Base-by-base conservation (phyloP, 176 grass and related monocot genomes). In the Carex myosuroides region DNA sequence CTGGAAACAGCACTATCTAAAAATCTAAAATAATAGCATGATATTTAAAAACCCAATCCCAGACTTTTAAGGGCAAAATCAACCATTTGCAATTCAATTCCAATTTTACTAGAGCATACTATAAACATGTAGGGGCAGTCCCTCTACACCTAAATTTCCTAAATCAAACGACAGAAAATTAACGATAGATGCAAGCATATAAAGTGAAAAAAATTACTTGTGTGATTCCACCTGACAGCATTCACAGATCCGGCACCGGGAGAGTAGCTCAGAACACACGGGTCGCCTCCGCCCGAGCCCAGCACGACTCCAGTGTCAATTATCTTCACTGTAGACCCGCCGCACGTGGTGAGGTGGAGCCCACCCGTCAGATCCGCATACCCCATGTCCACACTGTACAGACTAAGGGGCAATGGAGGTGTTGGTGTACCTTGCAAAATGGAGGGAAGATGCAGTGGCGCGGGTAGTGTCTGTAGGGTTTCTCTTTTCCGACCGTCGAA, bases 221-320 rank as follows among this genome's bases (percentile, higher is more conserved):
- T 95, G 62, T 99, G 93, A 79, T 99, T 95, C 96, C 96, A 99
- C 80, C 91, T 90, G 85, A 94, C 91, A 80, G 88, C 86, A 89
- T 92, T 99, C 69, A 95, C 89, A 62, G 88, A 83, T 7, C 80
- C 86, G 3, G 86, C 82, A 0, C 88, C 59, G 9, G 96, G 93
- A 29, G 91, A 42, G 85, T 99, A 99, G 80, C 88, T 94, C 46
- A 99, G 92, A 18, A 93, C 86, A 85, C 92, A 99, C 48, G 96
- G 96, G 66, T 99, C 92, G 83, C 96, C 91, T 64, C 80, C 80
- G 62, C 60, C 62, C 6, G 80, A 83, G n/a, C 48, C 42, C 2
- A 90, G 82, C 68, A 90, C 89, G 14, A 95, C 85, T 53, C 89
- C 83, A 63, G 92, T 87, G 88, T 99, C 96, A 79, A 95, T 95